Percentiles rank a stretch among this genome's conserved stretches.
Evolutionary conservation across 768 basidiomycete genomes (phyloP).

Genomic region (Trametes elegans): DNA sequence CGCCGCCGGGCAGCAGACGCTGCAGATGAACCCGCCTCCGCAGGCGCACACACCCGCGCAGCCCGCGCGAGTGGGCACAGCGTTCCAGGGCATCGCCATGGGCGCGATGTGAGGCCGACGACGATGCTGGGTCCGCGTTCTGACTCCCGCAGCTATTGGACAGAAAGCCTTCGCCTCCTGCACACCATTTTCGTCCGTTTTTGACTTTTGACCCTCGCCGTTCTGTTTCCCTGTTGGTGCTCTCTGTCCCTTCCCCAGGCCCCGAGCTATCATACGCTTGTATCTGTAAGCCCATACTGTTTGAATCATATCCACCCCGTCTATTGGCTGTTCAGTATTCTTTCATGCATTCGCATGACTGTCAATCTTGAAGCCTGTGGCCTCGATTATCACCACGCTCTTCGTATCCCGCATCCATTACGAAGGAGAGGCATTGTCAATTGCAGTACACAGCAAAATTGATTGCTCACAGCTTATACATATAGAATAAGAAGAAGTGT

Average conservation of each 20-base stretch:
- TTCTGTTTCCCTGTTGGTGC: constrained; percentile 11
- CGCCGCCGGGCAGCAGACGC: constrained; percentile 36
- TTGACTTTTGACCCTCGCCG: neutral
- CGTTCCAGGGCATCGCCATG: constrained; percentile 51
- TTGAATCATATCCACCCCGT: constrained; percentile 21
- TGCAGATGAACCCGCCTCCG: constrained; percentile 23
- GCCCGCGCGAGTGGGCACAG: constrained; percentile 28
- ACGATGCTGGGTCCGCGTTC: neutral
- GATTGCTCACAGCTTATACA: neutral
- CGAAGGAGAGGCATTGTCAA: too few species aligned
- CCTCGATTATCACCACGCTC: neutral
- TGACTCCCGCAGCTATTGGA: constrained; percentile 1
- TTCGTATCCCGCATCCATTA: too few species aligned
- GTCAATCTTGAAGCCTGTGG: neutral
- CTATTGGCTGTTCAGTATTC: constrained; percentile 10
- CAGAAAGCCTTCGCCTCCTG: constrained; percentile 7
- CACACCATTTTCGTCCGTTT: neutral
- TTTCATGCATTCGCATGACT: too few species aligned
- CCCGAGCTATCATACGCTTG: constrained; percentile 32
- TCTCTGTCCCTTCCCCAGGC: constrained; percentile 9
- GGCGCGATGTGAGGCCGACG: constrained; percentile 40
- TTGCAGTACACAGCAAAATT: too few species aligned
- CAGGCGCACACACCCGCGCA: constrained; percentile 33
- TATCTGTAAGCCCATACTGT: constrained; percentile 32
- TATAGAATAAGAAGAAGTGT: neutral